These are phyloP conservation scores for Vickermania spadyakhi DNA, from an alignment of 208 protist species.

Conservation along the genomic window DNA sequence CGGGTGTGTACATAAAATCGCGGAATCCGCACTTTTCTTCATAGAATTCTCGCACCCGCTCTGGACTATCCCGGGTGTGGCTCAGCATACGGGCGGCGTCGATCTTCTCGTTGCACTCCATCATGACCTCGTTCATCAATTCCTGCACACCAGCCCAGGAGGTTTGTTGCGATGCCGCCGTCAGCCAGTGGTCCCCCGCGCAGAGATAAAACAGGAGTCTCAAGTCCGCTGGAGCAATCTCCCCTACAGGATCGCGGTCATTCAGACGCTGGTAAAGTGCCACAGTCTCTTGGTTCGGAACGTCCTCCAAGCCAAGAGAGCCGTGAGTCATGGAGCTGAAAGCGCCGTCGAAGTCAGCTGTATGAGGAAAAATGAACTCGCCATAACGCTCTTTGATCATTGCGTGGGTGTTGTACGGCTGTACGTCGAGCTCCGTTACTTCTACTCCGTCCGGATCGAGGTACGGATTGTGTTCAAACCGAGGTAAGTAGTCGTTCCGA, in stretches of 20 bases:
- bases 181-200: slow-evolving; percentile 29
- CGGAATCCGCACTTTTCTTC: slow-evolving; percentile 87
- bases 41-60: slow-evolving; percentile 69
- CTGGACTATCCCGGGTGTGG: slow-evolving; percentile 64
- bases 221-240: slow-evolving; percentile 47
- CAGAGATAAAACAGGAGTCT: slow-evolving; percentile 73
- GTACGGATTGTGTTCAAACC: slow-evolving; percentile 82
- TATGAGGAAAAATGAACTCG: slow-evolving; percentile 77
- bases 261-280: slow-evolving; percentile 48
- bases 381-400: slow-evolving; percentile 80
- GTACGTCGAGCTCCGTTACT: slow-evolving; percentile 80
- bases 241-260: slow-evolving; percentile 17
- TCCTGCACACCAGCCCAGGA: slow-evolving; percentile 62
- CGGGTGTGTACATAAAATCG: slow-evolving; percentile 83
- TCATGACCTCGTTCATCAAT: slow-evolving; percentile 27
- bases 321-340: slow-evolving; percentile 66
- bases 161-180: slow-evolving; percentile 13
- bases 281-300: slow-evolving; percentile 36
- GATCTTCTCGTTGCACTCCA: slow-evolving; percentile 58
- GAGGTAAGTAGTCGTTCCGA: slow-evolving; percentile 69
- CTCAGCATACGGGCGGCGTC: slow-evolving; percentile 71
- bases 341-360: slow-evolving; percentile 40
- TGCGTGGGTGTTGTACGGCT: slow-evolving; percentile 85
- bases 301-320: slow-evolving; percentile 50
- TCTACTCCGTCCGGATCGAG: slow-evolving; percentile 86